Percentiles rank a stretch among this genome's conserved stretches.
Evolutionary conservation across 148 eudicot genomes (phyloP).

Genomic region (Chenopodium album): DNA sequence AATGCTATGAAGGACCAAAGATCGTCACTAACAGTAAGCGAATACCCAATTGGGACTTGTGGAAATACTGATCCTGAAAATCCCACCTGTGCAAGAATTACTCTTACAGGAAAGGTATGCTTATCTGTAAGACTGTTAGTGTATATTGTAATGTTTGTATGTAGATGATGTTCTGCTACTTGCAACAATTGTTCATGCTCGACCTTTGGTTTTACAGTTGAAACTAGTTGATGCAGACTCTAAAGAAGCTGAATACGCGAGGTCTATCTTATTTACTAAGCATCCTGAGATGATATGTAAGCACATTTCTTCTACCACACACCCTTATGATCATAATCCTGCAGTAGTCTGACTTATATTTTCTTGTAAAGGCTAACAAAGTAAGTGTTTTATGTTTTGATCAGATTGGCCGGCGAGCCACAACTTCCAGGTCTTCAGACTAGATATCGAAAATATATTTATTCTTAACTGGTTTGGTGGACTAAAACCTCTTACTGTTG

Average conservation of each 20-base stretch:
- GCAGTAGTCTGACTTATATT: too few species aligned
- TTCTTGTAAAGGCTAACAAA: not conserved
- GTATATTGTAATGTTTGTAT: not conserved
- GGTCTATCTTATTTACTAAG: conserved; percentile 59
- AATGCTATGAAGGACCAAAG: conserved; percentile 74
- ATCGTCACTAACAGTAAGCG: conserved; percentile 74
- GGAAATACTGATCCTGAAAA: conserved; percentile 78
- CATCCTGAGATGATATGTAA: conserved; percentile 88
- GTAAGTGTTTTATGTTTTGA: conserved; percentile 6
- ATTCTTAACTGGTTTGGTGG: conserved; percentile 88
- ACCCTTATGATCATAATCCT: too few species aligned
- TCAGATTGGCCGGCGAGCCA: conserved; percentile 82
- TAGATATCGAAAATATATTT: conserved; percentile 63
- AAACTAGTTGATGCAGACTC: conserved; percentile 43
- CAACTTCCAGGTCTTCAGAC: conserved; percentile 66
- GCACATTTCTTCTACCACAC: not conserved
- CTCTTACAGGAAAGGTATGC: conserved; percentile 83
- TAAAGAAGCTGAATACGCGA: conserved; percentile 60
- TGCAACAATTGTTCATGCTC: too few species aligned
- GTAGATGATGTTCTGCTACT: not conserved
- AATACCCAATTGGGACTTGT: conserved; percentile 75
- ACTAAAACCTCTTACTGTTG: conserved; percentile 81
- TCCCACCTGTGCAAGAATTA: conserved; percentile 82
- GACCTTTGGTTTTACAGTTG: conserved; percentile 41
- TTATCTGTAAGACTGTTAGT: not conserved